A percentile compares a stretch with the other conserved stretches of the same genome.
Conservation (phyloP, 169 alveolate genomes). For the Cryptosporidium viatorum region DNA sequence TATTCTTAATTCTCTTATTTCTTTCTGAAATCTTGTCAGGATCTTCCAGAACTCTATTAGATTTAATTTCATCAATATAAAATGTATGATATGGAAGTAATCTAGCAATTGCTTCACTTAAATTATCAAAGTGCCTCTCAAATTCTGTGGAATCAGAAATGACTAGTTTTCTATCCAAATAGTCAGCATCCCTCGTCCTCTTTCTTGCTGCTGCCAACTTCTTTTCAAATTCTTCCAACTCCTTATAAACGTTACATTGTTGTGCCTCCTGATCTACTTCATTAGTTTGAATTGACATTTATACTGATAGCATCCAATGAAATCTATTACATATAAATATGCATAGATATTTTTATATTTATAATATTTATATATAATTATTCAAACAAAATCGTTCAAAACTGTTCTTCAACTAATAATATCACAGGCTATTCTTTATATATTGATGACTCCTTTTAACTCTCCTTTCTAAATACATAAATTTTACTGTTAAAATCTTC, state of each 20-base stretch:
- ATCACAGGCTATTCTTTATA: background rate
- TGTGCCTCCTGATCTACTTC: background rate
- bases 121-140: conserved; percentile 57
- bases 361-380: too few species aligned
- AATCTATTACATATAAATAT: background rate
- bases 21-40: background rate
- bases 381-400: too few species aligned
- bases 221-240: conserved; percentile 40
- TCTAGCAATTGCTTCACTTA: conserved; percentile 63
- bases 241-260: background rate
- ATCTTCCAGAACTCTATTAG: conserved; percentile 12
- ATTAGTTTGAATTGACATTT: background rate
- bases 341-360: too few species aligned
- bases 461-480: background rate
- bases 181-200: conserved; percentile 63
- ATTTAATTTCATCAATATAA: conserved; percentile 50
- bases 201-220: conserved; percentile 31
- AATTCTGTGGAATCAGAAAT: conserved; percentile 71
- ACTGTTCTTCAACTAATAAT: background rate
- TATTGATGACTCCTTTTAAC: background rate
- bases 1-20: conserved; percentile 36
- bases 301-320: background rate
- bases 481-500: too few species aligned
- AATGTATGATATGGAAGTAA: conserved; percentile 64
- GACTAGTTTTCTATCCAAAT: conserved; percentile 53